Evolutionary conservation across 2,329 filamentous ascomycete species (phyloP).

Genomic region (Aaosphaeria pasadenensis): DNA sequence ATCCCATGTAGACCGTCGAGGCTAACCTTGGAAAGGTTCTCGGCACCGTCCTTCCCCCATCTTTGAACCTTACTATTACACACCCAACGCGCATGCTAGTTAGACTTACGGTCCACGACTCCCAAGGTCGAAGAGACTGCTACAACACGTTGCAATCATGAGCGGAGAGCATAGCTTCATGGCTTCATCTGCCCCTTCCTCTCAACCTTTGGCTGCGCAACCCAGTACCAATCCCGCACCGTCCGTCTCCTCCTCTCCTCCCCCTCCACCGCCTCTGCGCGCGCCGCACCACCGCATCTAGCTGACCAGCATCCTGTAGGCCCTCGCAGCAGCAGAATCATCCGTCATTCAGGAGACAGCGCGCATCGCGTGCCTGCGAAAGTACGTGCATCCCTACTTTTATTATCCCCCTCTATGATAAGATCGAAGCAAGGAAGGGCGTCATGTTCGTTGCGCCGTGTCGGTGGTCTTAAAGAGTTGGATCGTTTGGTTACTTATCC

Average conservation of each 20-base stretch:
- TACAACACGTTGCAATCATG: constrained; percentile 16
- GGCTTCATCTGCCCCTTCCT: constrained; percentile 25
- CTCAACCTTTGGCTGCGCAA: constrained; percentile 29
- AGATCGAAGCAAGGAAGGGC: too few species aligned
- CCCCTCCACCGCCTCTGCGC: constrained; percentile 6
- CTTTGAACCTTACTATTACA: too few species aligned
- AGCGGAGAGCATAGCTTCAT: constrained; percentile 40
- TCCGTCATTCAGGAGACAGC: constrained; percentile 34
- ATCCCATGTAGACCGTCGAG: too few species aligned
- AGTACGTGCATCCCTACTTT: constrained; percentile 23
- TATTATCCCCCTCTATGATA: not conserved
- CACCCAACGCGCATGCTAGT: too few species aligned
- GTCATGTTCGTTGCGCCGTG: not conserved
- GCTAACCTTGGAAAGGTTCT: too few species aligned
- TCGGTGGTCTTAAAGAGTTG: constrained; percentile 6
- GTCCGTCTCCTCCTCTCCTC: constrained; percentile 22
- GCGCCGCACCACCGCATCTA: constrained; percentile 3
- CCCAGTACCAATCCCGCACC: constrained; percentile 26
- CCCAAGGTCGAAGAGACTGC: not conserved
- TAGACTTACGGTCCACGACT: too few species aligned
- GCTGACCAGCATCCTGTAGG: constrained; percentile 13
- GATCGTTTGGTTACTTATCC: constrained; percentile 14
- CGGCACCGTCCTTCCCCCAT: too few species aligned
- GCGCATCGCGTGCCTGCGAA: constrained; percentile 37
- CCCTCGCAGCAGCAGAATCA: constrained; percentile 26